Evolutionary conservation across 441 rosid genomes (phyloP).

Genomic region (Cnidoscolus chayamansa): DNA sequence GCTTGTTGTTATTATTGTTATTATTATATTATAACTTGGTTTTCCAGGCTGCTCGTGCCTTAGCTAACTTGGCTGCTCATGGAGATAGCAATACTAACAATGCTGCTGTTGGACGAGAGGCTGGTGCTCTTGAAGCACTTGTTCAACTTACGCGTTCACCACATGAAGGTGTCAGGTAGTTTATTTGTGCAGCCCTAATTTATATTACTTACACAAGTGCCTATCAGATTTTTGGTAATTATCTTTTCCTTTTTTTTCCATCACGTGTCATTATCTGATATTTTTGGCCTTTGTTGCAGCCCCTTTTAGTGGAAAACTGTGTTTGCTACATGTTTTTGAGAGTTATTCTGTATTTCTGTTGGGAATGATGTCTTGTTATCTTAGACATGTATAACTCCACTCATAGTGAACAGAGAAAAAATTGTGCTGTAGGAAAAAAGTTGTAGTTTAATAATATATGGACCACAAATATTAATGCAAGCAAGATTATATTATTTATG

Average conservation of each 20-base stretch:
- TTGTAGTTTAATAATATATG: not conserved
- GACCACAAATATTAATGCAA: not conserved
- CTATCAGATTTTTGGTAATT: not conserved
- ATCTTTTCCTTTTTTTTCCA: not conserved
- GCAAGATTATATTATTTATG: not conserved
- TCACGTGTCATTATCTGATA: not conserved
- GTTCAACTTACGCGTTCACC: constrained; percentile 81
- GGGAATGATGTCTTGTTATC: too few species aligned
- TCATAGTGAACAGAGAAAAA: not conserved
- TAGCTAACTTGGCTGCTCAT: constrained; percentile 98
- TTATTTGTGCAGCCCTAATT: not conserved
- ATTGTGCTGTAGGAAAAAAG: too few species aligned
- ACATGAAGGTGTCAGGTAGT: constrained; percentile 94
- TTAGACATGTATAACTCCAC: too few species aligned
- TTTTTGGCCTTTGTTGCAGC: constrained; percentile 6
- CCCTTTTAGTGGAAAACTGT: too few species aligned
- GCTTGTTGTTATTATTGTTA: too few species aligned
- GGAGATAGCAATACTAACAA: constrained; percentile 92
- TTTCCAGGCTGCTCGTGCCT: constrained; percentile 91
- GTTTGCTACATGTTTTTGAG: too few species aligned
- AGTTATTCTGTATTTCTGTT: too few species aligned
- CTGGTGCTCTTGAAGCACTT: constrained; percentile 92
- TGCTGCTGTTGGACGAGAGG: constrained; percentile 95
- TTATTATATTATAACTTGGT: not conserved
- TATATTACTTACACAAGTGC: constrained; percentile 3